Evolutionary conservation across 257 asterid genomes (phyloP), one percentile per base, ranked within the genome.

Genomic region (Solanum microdontum): DNA sequence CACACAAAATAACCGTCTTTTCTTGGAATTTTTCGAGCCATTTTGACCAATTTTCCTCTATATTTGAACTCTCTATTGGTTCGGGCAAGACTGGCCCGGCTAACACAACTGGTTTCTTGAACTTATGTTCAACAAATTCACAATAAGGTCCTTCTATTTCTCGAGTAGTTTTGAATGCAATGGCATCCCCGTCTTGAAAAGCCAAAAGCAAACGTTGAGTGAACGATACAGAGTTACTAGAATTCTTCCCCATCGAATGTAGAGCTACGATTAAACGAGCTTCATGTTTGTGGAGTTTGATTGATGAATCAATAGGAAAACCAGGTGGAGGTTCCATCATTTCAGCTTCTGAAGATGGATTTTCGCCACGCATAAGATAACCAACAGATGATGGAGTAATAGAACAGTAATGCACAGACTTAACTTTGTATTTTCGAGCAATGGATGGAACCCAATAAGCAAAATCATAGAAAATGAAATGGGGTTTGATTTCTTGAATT

Each of bases 281-380:
- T 37, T 92, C 94, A 83, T 91, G 89, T 5, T 74, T 88, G 75
- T 88, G 86, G 19, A 92, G 91, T 87, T 32, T 89, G 84, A 91
- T 90, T 1, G 80, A 80, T 2, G 90, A 58, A 11, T 90, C 55
- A 2, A 92, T 3, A 26, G 84, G 93, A 21, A 88, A 93, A 40
- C 87, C 91, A 3, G 55, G n/a, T 8, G 95, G 97, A 23, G 95
- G 92, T 28, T 87, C 45, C 90, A 85, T 66, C 89, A 86, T 89
- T 8, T 66, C 91, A 6, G 86, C 91, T 7, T 51, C 82, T n/a
- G 51, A 28, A 30, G 82, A 11, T 1, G 48, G 17, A 2, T 48
- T 24, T 43, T 32, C 33, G 5, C 40, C 89, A 12, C 93, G 94
- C 34, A 91, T 88, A 26, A 90, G 90, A 70, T 60, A 92, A 33